Evolutionary conservation across 345 rosid genomes (phyloP), one percentile per base, ranked within the genome.

Genomic region (Crucihimalaya himalaica): DNA sequence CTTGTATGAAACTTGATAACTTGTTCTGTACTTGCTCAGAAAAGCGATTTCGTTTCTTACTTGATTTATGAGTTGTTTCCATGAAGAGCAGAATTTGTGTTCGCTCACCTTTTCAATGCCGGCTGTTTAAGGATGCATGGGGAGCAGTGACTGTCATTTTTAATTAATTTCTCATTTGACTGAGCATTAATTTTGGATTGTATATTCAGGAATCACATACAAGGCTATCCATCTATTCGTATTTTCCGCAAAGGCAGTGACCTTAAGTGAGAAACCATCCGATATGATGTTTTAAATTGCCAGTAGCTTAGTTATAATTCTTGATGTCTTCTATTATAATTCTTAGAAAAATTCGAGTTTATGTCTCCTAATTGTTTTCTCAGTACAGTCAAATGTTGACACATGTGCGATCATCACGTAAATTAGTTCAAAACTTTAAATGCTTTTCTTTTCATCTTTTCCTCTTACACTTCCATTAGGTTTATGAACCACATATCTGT

Each of bases 221-320:
- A 96, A 81, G 99, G 93, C 27, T 96, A 96, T 81, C 99, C 98
- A 58, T 92, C 99, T 27, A 86, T 96, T 84, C 90, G 99, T 66
- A 96, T 96, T 80, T 96, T 96, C 70, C 99, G 96, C 63, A 89
- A 86, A 83, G 99, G 99, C 75, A 90, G 83, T 78, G 95, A 96
- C 84, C 23, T 96, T 63, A 88, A 83, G 99, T 95, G 77, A 86
- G 70, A 16, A 45, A 52, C 48, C 40, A 71, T 51, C 67, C 37
- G 15, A 77, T 64, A 23, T 48, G 66, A 61, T 58, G 35, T 39
- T 66, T 66, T 27, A 18, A 51, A 69, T 32, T 61, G 42, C 35
- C 20, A 54, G 58, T 37, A 45, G 35, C 54, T 5, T 70, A 47
- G 47, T 70, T 55, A 37, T 21, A 7, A 23, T 9, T 40, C 34